These are phyloP conservation scores for Skeletonema costatum DNA, from an alignment of 108 stramenopile species.

Conservation along the genomic window DNA sequence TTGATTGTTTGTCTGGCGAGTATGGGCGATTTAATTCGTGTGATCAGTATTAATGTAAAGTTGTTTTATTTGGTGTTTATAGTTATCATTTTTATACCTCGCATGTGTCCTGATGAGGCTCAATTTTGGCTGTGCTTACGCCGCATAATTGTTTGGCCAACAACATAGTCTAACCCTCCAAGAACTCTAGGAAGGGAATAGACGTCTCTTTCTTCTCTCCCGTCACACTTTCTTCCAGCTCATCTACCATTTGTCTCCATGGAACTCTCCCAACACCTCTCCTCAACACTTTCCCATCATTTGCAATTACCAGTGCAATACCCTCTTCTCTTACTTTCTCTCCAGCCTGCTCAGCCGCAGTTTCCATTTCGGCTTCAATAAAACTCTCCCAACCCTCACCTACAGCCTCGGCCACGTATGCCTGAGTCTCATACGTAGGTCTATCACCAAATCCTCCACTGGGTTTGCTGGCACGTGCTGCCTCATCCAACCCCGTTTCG, in stretches of 20 bases:
- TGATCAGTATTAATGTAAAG: conserved; percentile 18
- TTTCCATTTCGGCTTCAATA: conserved; percentile 63
- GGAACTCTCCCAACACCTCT: conserved; percentile 83
- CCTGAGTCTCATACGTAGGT: conserved; percentile 77
- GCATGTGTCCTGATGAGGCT: neutral
- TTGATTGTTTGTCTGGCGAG: conserved; percentile 76
- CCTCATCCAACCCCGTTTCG: conserved; percentile 55
- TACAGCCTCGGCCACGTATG: conserved; percentile 71
- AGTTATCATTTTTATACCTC: neutral
- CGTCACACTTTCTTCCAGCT: conserved; percentile 73
- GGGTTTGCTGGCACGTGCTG: conserved; percentile 48
- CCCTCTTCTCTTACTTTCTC: conserved; percentile 68
- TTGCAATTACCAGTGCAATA: conserved; percentile 77
- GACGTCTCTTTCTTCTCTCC: conserved; percentile 49
- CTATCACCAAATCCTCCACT: conserved; percentile 70
- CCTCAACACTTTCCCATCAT: conserved; percentile 73
- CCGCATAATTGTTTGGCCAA: no score
- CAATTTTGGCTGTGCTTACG: neutral
- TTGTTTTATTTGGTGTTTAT: neutral
- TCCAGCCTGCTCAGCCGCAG: conserved; percentile 77
- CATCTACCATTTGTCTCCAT: conserved; percentile 83
- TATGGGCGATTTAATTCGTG: conserved; percentile 66
- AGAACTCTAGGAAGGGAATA: conserved; percentile 37
- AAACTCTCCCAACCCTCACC: conserved; percentile 82
- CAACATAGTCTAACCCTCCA: conserved; percentile 14